These are phyloP conservation scores for Globisporangium paroecandrum DNA, from an alignment of 352 stramenopile species.

Conservation along the genomic window DNA sequence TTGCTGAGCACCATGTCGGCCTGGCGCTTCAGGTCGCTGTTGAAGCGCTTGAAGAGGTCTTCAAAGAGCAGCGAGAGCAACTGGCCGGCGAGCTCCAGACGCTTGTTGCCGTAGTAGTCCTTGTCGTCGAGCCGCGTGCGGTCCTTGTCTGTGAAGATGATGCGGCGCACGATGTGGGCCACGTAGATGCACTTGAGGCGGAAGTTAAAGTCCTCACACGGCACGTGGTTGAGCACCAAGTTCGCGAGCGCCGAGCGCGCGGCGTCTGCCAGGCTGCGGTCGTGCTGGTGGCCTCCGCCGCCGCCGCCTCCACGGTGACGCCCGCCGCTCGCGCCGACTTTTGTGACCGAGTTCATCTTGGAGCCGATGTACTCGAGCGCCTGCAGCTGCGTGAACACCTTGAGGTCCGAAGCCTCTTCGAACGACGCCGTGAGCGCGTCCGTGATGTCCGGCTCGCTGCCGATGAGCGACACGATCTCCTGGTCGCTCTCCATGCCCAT, in stretches of 20 bases:
- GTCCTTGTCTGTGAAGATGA: slow-evolving; percentile 86
- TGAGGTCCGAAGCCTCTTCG: slow-evolving; percentile 93
- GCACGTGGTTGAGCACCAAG: slow-evolving; percentile 98
- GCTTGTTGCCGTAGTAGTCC: slow-evolving; percentile 99
- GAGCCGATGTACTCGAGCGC: slow-evolving; percentile 96
- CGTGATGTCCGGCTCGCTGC: slow-evolving; percentile 92
- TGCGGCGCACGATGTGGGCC: slow-evolving; percentile 94
- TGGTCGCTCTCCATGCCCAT: slow-evolving; percentile 98
- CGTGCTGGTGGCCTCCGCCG: slow-evolving; percentile 32
- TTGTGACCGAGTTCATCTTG: slow-evolving; percentile 90
- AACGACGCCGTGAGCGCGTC: slow-evolving; percentile 94
- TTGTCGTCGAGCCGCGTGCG: slow-evolving; percentile 95
- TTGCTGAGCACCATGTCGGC: slow-evolving; percentile 98
- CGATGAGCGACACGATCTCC: slow-evolving; percentile 97
- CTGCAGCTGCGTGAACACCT: slow-evolving; percentile 94
- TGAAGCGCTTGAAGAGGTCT: slow-evolving; percentile 98
- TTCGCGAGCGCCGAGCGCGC: slow-evolving; percentile 97
- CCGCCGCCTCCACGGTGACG: slow-evolving; percentile 35
- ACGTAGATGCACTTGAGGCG: slow-evolving; percentile 98
- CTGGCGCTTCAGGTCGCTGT: slow-evolving; percentile 97
- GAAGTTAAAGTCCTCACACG: slow-evolving; percentile 97
- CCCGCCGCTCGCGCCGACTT: slow-evolving; percentile 42
- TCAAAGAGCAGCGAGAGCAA: slow-evolving; percentile 99
- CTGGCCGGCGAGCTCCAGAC: slow-evolving; percentile 98
- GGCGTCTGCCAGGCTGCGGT: slow-evolving; percentile 89